Base-by-base conservation (phyloP, 805 yeast species). In the Lipomyces chichibuensis region DNA sequence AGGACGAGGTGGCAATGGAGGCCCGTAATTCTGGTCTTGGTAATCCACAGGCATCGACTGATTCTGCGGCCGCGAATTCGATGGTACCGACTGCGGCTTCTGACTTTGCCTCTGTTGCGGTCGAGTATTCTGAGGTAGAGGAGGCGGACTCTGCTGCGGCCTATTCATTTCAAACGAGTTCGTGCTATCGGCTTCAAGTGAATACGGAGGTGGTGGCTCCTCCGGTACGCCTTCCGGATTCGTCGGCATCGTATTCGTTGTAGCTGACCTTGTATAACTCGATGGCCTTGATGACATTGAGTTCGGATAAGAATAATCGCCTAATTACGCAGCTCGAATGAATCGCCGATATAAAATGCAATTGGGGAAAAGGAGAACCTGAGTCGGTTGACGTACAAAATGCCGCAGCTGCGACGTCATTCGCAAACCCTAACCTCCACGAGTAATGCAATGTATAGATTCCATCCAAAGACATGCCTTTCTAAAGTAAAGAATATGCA, bases 1-100 rank as follows among this genome's bases (percentile, higher is more conserved):
- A n/a, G 64, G 62, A 29, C 23, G 55, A 52, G 55, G 55, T 7
- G 59, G 59, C 29, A 25, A 20, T 13, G 33, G 55, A 52, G 33
- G 55, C 23, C 2, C 33, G 55, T 52, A n/a, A 43, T 43, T n/a
- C 49, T 43, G 49, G 23, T 43, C 3, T n/a, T n/a, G 49, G 49
- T 43, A n/a, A n/a, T 17, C 1, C 49, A 2, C 23, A 17, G 5
- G 49, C 23, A 17, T 43, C 49, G 23, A n/a, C 49, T 43, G 49
- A 43, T n/a, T 43, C 23, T 43, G 33, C 14, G 55, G 55, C 17
- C 33, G 55, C 33, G 55, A 11, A 49, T n/a, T 20, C 53, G 32
- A 29, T 1, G 32, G 32, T 5, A 6, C 32, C 32, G 32, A 29
- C 32, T 29, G 32, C 32, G 13, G 43, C 43, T 13, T 37, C 43